Percentiles rank a stretch among this genome's conserved stretches.
phyloP scores from a whole-genome alignment of 768 basidiomycete species.

The Naematelia encephala region DNA sequence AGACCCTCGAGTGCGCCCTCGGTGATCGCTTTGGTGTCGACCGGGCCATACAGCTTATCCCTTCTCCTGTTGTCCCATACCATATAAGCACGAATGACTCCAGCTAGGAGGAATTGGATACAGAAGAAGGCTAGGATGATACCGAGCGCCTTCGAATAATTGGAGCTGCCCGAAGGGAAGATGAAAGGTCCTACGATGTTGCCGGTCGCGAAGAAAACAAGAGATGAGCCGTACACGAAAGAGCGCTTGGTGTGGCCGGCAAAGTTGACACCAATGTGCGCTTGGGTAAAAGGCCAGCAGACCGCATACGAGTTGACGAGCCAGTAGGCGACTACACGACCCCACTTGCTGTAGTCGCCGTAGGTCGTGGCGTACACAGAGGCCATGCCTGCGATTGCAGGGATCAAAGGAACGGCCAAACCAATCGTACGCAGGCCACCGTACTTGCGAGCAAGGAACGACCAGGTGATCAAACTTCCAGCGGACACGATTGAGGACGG shows the following conservation, averaged over 20 bases:
- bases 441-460: conserved; percentile 15
- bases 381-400: conserved; percentile 23
- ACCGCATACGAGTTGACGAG: conserved; percentile 25
- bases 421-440: conserved; percentile 22
- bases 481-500: conserved; percentile 20
- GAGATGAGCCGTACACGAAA: conserved; percentile 18
- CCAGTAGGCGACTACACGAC: conserved; percentile 19
- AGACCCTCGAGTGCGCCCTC: not conserved
- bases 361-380: conserved; percentile 24
- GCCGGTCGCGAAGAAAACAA: conserved; percentile 15
- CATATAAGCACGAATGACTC: conserved; percentile 15
- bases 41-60: conserved; percentile 11
- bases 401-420: conserved; percentile 22
- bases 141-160: conserved; percentile 20
- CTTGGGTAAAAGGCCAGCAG: conserved; percentile 20
- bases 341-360: conserved; percentile 24
- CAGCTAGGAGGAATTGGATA: conserved; percentile 15
- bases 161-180: conserved; percentile 13
- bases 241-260: conserved; percentile 22
- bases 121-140: conserved; percentile 25
- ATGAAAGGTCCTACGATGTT: conserved; percentile 29
- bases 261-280: conserved; percentile 18
- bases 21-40: conserved; percentile 3
- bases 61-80: conserved; percentile 10
- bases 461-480: conserved; percentile 16